phyloP scores from a whole-genome alignment of 2,329 filamentous ascomycete genomes.

The Talaromyces sp. region DNA sequence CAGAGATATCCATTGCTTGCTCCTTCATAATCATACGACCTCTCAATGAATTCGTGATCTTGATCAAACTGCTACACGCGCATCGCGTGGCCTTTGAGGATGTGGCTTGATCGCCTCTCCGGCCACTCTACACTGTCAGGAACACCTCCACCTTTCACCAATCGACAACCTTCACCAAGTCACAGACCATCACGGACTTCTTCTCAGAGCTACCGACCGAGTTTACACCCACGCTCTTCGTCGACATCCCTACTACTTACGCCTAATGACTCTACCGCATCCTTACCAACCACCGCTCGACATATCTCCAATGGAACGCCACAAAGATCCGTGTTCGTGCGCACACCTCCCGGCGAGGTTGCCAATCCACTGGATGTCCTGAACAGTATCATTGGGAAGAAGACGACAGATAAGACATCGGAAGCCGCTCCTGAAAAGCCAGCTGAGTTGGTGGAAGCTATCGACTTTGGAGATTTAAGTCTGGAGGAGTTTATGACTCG shows the following conservation, averaged over 20 bases:
- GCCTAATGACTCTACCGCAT: constrained; percentile 69
- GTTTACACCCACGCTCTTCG: constrained; percentile 65
- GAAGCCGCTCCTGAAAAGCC: constrained; percentile 28
- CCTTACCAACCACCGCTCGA: constrained; percentile 58
- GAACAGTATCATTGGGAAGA: constrained; percentile 51
- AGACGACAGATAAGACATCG: constrained; percentile 17
- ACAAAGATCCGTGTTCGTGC: constrained; percentile 55
- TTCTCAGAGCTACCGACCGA: constrained; percentile 63
- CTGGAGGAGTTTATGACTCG: constrained; percentile 63
- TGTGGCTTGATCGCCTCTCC: constrained; percentile 89
- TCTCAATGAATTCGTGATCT: neutral
- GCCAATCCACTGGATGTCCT: constrained; percentile 69
- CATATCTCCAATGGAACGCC: constrained; percentile 62
- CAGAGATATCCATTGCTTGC: neutral
- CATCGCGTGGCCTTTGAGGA: constrained; percentile 34
- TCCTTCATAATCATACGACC: too few relatives aligned
- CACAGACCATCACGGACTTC: constrained; percentile 64
- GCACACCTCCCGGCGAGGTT: constrained; percentile 50
- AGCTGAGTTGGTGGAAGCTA: constrained; percentile 53
- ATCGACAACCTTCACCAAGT: constrained; percentile 67
- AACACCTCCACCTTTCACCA: constrained; percentile 55
- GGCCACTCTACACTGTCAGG: constrained; percentile 62
- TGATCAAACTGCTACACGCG: neutral
- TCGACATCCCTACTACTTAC: constrained; percentile 69
- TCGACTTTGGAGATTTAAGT: constrained; percentile 74